Evolutionary conservation across 352 stramenopile species (phyloP), one percentile per base, ranked within the genome.

Genomic region (Lagenidium giganteum): DNA sequence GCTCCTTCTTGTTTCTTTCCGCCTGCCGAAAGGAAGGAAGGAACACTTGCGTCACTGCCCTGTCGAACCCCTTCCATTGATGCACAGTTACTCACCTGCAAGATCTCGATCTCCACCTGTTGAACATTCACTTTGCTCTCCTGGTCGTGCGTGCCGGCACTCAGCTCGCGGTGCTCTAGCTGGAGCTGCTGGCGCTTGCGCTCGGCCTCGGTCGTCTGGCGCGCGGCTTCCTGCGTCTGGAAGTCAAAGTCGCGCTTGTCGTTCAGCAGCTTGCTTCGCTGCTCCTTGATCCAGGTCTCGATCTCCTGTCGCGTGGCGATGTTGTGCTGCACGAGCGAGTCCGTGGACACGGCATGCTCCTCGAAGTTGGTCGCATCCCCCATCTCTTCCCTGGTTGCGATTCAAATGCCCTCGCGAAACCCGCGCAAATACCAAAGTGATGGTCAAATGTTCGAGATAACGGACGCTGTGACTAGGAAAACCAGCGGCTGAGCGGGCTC

Each of bases 31-130:
- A 17, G 20, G 14, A 11, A 39, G 14, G 18, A 12, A 13, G 8
- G 25, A 28, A 32, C 26, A 14, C 11, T n/a, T 11, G n/a, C 11
- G n/a, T 14, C 11, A 33, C 11, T 33, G n/a, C 28, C 28, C n/a
- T 33, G 28, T n/a, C n/a, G 28, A 33, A 33, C 11, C 28, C n/a
- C 28, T 33, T 33, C 28, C 28, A 33, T 14, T 33, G n/a, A n/a
- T 30, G n/a, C 17, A 26, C 25, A n/a, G 14, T 21, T 12, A 21
- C 3, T 16, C 50, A 68, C 61, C 60, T 82, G 60, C 43, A 87
- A 38, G 40, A 86, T 64, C 38, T 86, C 68, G 40, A 88, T 83
- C 58, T 88, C 76, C 42, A 84, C 61, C 38, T 86, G 52, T 35
- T 72, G 68, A 13, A 61, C 57, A 18, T 59, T 74, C 29, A 86